Percentiles rank a stretch among this genome's conserved stretches.
Conservation (phyloP, 345 rosid species). For the Salix brachista region DNA sequence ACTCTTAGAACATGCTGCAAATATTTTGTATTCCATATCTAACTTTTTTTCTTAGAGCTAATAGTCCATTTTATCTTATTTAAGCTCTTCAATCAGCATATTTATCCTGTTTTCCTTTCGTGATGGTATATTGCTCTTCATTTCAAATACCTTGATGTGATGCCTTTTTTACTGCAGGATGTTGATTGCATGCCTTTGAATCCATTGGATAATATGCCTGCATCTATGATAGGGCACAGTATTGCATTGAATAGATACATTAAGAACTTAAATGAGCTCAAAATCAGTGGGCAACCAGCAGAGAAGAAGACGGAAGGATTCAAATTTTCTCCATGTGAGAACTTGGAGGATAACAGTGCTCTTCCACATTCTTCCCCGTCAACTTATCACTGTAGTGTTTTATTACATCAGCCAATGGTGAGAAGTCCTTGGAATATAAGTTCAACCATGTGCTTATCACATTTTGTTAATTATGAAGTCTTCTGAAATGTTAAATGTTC, state of each 20-base stretch:
- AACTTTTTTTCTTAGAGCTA: neutral
- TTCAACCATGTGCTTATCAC: slow-evolving; percentile 7
- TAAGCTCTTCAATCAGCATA: neutral
- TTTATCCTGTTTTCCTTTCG: neutral
- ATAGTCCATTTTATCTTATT: neutral
- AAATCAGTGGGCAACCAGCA: slow-evolving; percentile 43
- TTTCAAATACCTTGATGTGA: slow-evolving; percentile 1
- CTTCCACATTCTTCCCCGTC: slow-evolving; percentile 36
- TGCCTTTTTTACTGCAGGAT: slow-evolving; percentile 51
- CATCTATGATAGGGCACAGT: slow-evolving; percentile 54
- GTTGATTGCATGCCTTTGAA: slow-evolving; percentile 78
- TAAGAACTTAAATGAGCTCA: slow-evolving; percentile 48
- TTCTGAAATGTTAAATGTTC: neutral
- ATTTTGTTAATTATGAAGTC: neutral
- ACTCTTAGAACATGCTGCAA: neutral
- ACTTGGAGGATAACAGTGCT: slow-evolving; percentile 38
- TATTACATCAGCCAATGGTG: slow-evolving; percentile 52
- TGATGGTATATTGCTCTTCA: neutral
- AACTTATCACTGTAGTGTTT: slow-evolving; percentile 30
- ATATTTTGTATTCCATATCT: neutral
- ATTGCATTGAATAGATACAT: slow-evolving; percentile 34
- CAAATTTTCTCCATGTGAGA: slow-evolving; percentile 37
- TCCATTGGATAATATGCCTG: slow-evolving; percentile 65
- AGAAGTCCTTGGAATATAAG: slow-evolving; percentile 13
- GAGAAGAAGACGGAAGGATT: slow-evolving; percentile 46